Evolutionary conservation across 306 rosid species (phyloP).

Genomic region (Cucurbita maxima): DNA sequence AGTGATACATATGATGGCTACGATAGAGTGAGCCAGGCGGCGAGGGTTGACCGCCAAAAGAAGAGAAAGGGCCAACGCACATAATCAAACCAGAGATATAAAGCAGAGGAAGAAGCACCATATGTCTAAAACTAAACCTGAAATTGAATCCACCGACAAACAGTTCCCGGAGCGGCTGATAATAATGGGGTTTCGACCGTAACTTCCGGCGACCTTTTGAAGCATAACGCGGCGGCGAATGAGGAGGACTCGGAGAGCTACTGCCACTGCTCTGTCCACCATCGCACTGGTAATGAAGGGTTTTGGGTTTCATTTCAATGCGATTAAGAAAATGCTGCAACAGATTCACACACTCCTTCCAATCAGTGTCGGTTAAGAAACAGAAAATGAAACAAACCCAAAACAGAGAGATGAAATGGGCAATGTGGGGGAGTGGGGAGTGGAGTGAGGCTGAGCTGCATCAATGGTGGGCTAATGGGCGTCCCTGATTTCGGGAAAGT

Average conservation of each 20-base stretch:
- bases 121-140: constrained; percentile 59
- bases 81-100: constrained; percentile 70
- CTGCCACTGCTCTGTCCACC: constrained; percentile 19
- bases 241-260: constrained; percentile 84
- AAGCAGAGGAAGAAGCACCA: constrained; percentile 57
- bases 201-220: constrained; percentile 42
- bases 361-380: background rate
- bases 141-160: constrained; percentile 32
- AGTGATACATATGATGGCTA: constrained; percentile 43
- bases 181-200: constrained; percentile 34
- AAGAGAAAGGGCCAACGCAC: constrained; percentile 80
- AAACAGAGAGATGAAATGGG: background rate
- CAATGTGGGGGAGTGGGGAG: background rate
- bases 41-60: constrained; percentile 39
- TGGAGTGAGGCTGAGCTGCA: background rate
- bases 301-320: constrained; percentile 44
- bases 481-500: background rate
- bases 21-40: constrained; percentile 84
- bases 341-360: background rate
- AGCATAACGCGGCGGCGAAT: constrained; percentile 46
- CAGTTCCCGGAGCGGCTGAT: constrained; percentile 11
- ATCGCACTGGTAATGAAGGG: constrained; percentile 32
- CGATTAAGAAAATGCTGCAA: background rate
- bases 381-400: background rate
- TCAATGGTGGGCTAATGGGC: background rate